Evolutionary conservation across 2,329 filamentous ascomycete genomes (phyloP).

Genomic region (Talaromyces marneffei): DNA sequence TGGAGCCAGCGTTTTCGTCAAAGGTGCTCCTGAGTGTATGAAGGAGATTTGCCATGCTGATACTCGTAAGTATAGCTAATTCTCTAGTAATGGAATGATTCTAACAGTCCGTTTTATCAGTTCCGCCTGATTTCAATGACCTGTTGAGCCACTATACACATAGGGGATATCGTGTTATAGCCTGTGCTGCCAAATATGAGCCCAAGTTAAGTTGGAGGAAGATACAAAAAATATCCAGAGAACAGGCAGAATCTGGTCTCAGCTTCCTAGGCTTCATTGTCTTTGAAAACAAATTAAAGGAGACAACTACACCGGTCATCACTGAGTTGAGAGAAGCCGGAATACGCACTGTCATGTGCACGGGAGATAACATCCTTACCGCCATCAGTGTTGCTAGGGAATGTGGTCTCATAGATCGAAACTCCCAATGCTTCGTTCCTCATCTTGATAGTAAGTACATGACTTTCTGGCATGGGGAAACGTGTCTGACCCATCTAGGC

Average conservation of each 20-base stretch:
- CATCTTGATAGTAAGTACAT: constrained; percentile 64
- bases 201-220: constrained; percentile 88
- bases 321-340: constrained; percentile 75
- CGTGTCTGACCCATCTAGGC: constrained; percentile 14
- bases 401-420: constrained; percentile 72
- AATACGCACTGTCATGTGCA: constrained; percentile 92
- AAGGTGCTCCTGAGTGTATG: constrained; percentile 95
- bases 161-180: constrained; percentile 92
- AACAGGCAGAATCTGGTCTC: constrained; percentile 75
- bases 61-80: constrained; percentile 55
- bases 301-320: constrained; percentile 73
- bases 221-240: constrained; percentile 84
- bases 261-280: constrained; percentile 95
- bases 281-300: constrained; percentile 97
- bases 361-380: constrained; percentile 94
- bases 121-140: constrained; percentile 86
- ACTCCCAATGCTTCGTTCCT: constrained; percentile 86
- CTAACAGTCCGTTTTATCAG: constrained; percentile 27
- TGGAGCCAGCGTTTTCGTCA: constrained; percentile 84
- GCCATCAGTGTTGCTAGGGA: constrained; percentile 93
- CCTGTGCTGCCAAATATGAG: constrained; percentile 83
- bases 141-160: constrained; percentile 87
- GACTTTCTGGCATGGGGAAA: neutral
- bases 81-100: neutral
- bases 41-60: constrained; percentile 81